Base-by-base conservation (phyloP, 352 stramenopile genomes). In the Aphanomyces astaci region DNA sequence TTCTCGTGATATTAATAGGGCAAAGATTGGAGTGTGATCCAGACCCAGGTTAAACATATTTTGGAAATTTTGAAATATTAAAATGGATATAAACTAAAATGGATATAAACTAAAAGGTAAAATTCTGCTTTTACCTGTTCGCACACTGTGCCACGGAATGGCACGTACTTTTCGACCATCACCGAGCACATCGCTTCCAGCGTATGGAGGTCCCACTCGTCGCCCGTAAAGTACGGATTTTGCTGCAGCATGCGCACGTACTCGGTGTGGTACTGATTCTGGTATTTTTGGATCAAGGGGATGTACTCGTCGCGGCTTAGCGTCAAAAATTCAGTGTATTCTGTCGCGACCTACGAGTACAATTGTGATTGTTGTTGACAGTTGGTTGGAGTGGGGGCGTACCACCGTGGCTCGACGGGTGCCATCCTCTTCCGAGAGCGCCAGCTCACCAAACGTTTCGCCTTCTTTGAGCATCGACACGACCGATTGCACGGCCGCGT, bases 131-230 rank as follows among this genome's bases (percentile, higher is more conserved):
- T n/a, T 54, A 86, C 80, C 76, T 93, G 85, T 54, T 90, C 89
- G 72, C 82, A 93, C 32, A 93, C 85, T 66, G 90, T 83, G 17
- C 78, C 76, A 33, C 71, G 74, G 49, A 81, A 91, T 0, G 85
- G 73, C 48, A 92, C 79, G 54, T 89, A 87, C 60, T 93, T 93
- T 55, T 93, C 85, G 1, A 78, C 81, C 85, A 93, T 93, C 36
- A 93, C 85, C 0, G 81, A 87, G 49, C 85, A 93, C 83, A 93
- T 92, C 31, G 80, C 82, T 67, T 91, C 80, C 51, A 93, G 89
- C 36, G 83, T 93, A 39, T 85, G 86, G 65, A 83, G 78, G 67
- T 93, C 82, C 85, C 85, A 93, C 27, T 89, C 85, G 9, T 80
- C 75, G 1, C 85, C 85, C 30, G 81, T 81, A 54, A 93, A 93